These are phyloP conservation scores for Petasospora rhodanensis DNA, from an alignment of 1,139 yeast genomes.

Conservation along the genomic window DNA sequence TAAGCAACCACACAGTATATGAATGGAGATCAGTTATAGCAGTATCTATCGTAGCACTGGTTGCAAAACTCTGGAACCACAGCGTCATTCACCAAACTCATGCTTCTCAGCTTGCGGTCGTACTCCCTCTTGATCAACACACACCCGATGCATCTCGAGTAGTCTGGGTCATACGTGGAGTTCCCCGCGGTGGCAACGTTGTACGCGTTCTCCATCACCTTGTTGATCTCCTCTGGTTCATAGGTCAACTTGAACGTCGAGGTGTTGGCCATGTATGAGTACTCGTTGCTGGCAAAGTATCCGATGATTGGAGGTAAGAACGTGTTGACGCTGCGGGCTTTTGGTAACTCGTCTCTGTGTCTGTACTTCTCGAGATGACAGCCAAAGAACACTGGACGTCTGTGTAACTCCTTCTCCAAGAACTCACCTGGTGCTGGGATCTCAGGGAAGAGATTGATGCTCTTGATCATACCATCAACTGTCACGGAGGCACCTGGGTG, in stretches of 20 bases:
- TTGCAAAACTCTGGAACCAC: constrained; percentile 30
- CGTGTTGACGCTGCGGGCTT: constrained; percentile 11
- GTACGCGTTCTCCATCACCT: constrained; percentile 49
- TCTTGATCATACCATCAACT: constrained; percentile 13
- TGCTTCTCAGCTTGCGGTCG: constrained; percentile 35
- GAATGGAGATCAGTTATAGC: constrained; percentile 27
- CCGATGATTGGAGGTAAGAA: constrained; percentile 51
- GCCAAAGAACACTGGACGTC: constrained; percentile 50
- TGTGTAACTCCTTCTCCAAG: constrained; percentile 28
- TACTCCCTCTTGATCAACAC: constrained; percentile 52
- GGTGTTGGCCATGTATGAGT: constrained; percentile 44
- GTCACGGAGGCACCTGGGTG: constrained; percentile 21
- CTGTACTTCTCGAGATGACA: constrained; percentile 38
- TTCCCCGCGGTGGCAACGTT: constrained; percentile 45
- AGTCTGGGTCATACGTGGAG: constrained; percentile 35
- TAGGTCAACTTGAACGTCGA: constrained; percentile 59
- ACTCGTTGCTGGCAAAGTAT: constrained; percentile 44
- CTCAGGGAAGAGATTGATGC: constrained; percentile 24
- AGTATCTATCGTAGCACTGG: constrained; percentile 35
- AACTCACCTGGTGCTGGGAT: constrained; percentile 31
- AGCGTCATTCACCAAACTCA: constrained; percentile 26
- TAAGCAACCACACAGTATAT: too few species aligned
- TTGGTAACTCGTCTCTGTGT: constrained; percentile 13
- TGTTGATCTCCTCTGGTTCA: constrained; percentile 36
- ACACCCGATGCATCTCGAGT: constrained; percentile 53